Percentiles rank a stretch among this genome's conserved stretches.
Conservation (phyloP, 2,329 filamentous ascomycete species). For the Alternaria metachromatica region DNA sequence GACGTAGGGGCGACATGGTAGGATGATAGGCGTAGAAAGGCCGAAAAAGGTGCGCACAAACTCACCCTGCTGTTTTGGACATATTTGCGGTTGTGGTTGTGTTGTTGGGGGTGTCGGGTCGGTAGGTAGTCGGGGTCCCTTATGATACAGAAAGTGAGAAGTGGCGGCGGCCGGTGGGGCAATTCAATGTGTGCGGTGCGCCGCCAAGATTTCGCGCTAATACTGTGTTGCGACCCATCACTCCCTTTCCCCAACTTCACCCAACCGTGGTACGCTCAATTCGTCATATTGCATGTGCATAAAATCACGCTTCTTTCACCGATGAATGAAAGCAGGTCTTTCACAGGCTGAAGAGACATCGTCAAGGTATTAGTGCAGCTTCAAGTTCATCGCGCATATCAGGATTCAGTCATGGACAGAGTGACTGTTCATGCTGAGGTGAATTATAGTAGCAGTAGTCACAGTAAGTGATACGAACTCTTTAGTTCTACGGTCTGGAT, state of each 20-base stretch:
- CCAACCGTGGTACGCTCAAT: background rate
- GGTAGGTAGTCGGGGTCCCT: constrained; percentile 6
- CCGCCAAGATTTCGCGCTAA: constrained; percentile 28
- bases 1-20: background rate
- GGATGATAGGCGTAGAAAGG: background rate
- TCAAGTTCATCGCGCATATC: background rate
- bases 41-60: background rate
- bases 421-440: background rate
- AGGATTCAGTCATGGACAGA: background rate
- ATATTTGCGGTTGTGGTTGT: constrained; percentile 33
- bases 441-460: background rate
- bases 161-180: constrained; percentile 22
- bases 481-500: background rate
- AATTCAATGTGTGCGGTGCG: constrained; percentile 24
- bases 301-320: no score
- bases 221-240: constrained; percentile 10
- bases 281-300: no score
- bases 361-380: background rate
- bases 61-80: constrained; percentile 49
- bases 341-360: background rate
- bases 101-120: constrained; percentile 1
- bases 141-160: constrained; percentile 12
- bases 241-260: background rate
- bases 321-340: no score
- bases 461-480: background rate